phyloP scores from a whole-genome alignment of 441 rosid genomes.

The Pelargonium cotyledonis region DNA sequence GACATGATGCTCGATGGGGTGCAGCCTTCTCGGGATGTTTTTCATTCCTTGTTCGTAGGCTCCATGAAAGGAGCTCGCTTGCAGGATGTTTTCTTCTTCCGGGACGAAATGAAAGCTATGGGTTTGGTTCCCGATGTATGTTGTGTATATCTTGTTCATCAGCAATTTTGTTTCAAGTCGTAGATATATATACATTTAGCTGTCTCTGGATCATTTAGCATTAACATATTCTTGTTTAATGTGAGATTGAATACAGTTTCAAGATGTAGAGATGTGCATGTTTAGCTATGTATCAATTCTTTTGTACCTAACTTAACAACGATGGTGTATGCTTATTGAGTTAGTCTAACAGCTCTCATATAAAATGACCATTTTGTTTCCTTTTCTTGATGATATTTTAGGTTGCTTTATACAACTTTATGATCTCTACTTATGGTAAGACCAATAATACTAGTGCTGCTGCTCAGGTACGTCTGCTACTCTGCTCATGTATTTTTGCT shows the following conservation, averaged over 20 bases:
- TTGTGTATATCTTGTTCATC: not conserved
- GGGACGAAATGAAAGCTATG: constrained; percentile 76
- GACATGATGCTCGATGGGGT: constrained; percentile 94
- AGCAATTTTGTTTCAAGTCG: not conserved
- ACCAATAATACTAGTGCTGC: constrained; percentile 73
- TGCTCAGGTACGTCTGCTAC: constrained; percentile 38
- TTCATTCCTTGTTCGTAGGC: constrained; percentile 69
- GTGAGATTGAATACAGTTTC: too few species aligned
- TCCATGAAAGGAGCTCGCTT: constrained; percentile 82
- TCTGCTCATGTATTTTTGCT: not conserved
- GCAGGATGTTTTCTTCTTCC: constrained; percentile 74
- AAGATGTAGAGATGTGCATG: too few species aligned
- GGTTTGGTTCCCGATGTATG: constrained; percentile 91
- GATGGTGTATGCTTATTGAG: too few species aligned
- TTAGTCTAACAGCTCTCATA: too few species aligned
- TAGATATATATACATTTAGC: too few species aligned
- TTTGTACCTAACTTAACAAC: too few species aligned
- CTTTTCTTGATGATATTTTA: constrained; percentile 18
- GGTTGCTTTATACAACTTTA: constrained; percentile 73
- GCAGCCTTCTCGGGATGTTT: constrained; percentile 68
- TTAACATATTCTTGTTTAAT: too few species aligned
- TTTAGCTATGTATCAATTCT: too few species aligned
- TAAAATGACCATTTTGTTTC: not conserved
- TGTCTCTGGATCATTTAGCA: too few species aligned
- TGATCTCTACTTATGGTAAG: constrained; percentile 88